Evolutionary conservation across 148 eudicot genomes (phyloP).

Genomic region (Rhododendron mucronatum): DNA sequence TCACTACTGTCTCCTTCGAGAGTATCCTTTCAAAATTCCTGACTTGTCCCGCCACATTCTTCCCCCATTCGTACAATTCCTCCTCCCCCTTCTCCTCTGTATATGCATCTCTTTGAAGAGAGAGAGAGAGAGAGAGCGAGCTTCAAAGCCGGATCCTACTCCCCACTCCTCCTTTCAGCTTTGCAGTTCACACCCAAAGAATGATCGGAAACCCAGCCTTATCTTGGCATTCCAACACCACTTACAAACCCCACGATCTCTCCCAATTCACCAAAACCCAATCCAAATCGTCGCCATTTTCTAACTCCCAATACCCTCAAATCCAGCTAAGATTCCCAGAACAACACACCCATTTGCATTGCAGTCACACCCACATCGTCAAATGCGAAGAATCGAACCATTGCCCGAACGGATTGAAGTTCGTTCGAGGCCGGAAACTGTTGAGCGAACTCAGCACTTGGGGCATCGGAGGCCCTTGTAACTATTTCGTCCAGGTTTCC

Average conservation of each 20-base stretch:
- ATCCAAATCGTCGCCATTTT: not conserved
- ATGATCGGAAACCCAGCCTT: not conserved
- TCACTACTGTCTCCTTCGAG: too few relatives aligned
- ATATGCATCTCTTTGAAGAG: not conserved
- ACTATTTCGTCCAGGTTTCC: not conserved
- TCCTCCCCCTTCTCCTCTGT: too few relatives aligned
- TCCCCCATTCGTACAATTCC: too few relatives aligned
- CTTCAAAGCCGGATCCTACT: too few relatives aligned
- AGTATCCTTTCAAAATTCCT: too few relatives aligned
- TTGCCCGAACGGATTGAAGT: not conserved
- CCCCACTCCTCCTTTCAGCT: not conserved
- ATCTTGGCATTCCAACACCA: not conserved
- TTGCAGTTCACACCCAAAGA: not conserved
- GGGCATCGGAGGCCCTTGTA: conserved; percentile 15
- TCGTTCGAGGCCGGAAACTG: not conserved
- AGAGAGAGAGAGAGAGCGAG: not conserved
- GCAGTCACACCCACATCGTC: not conserved
- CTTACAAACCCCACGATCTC: not conserved
- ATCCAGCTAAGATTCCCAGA: not conserved
- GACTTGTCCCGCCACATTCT: too few relatives aligned
- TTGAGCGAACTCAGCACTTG: conserved; percentile 7
- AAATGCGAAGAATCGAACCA: not conserved
- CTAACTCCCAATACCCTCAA: not conserved
- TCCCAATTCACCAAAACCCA: not conserved
- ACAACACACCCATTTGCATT: not conserved